A percentile compares a stretch with the other conserved stretches of the same genome.
Conservation (phyloP, 345 rosid genomes). For the Arabidopsis arenosa region DNA sequence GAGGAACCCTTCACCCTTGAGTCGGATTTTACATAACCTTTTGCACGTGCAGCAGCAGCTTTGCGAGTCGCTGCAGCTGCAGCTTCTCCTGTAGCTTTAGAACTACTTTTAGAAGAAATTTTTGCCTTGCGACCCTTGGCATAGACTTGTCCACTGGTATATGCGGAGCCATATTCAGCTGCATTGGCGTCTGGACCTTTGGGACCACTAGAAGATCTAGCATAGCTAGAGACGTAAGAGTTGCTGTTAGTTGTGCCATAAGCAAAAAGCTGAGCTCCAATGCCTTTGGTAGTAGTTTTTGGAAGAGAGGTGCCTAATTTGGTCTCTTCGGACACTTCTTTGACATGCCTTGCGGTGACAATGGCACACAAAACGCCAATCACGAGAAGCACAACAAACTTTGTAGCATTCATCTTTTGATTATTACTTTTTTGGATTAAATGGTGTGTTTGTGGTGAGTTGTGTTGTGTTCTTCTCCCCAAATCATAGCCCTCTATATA, state of each 20-base stretch:
- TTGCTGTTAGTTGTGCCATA: accelerated
- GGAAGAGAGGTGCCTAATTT: background rate
- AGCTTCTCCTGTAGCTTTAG: background rate
- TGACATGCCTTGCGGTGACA: constrained; percentile 24
- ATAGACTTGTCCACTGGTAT: accelerated
- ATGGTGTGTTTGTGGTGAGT: constrained; percentile 7
- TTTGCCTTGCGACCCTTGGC: background rate
- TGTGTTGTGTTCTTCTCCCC: constrained; percentile 15
- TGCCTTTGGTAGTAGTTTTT: background rate
- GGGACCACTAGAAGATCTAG: accelerated
- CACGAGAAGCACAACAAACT: constrained; percentile 3
- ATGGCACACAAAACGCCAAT: constrained; percentile 15
- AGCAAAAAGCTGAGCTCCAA: background rate
- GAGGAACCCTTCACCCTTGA: too few relatives aligned
- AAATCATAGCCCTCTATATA: background rate
- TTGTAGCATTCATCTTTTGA: constrained; percentile 5
- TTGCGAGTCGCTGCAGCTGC: background rate
- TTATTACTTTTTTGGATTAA: background rate
- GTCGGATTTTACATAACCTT: too few relatives aligned
- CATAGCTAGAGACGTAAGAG: accelerated
- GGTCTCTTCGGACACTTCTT: constrained; percentile 11
- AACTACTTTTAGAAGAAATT: background rate
- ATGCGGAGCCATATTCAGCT: accelerated
- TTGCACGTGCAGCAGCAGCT: background rate
- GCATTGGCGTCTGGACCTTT: background rate